These are phyloP conservation scores for Acorus calamus DNA, from an alignment of 106 monocot species.

Conservation along the genomic window DNA sequence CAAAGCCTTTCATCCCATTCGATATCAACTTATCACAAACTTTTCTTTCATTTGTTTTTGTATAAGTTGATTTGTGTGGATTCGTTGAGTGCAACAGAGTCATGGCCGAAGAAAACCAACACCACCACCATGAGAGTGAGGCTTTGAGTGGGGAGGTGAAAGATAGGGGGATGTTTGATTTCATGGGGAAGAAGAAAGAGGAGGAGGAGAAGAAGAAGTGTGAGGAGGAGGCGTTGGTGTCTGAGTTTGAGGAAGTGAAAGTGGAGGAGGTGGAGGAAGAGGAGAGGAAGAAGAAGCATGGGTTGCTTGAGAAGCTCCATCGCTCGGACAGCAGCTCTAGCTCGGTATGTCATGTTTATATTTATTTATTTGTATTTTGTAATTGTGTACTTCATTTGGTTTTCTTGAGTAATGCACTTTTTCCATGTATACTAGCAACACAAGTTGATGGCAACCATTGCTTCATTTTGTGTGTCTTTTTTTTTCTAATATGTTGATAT, in stretches of 20 bases:
- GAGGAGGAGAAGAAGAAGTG: constrained; percentile 7
- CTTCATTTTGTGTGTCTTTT: too few relatives aligned
- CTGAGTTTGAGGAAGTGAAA: constrained; percentile 7
- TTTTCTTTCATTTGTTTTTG: too few relatives aligned
- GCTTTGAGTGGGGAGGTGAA: constrained; percentile 36
- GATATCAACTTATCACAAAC: too few relatives aligned
- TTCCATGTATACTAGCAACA: not conserved
- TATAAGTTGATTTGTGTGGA: too few relatives aligned
- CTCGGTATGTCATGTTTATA: constrained; percentile 30
- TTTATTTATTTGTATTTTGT: not conserved
- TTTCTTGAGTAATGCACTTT: not conserved
- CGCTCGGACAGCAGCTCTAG: constrained; percentile 51
- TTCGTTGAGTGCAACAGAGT: not conserved
- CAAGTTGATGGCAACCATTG: too few relatives aligned
- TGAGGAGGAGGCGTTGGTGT: constrained; percentile 15
- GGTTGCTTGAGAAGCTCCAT: constrained; percentile 29
- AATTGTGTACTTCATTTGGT: not conserved
- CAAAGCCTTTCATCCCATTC: too few relatives aligned
- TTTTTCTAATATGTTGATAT: too few relatives aligned
- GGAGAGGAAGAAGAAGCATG: constrained; percentile 29
- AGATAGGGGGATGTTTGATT: constrained; percentile 39
- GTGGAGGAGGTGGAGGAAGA: constrained; percentile 12
- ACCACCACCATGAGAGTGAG: not conserved
- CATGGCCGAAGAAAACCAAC: constrained; percentile 35
- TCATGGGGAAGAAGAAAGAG: constrained; percentile 29